Evolutionary conservation across 352 stramenopile species (phyloP), one percentile per base, ranked within the genome.

Genomic region (Globisporangium perplexum): DNA sequence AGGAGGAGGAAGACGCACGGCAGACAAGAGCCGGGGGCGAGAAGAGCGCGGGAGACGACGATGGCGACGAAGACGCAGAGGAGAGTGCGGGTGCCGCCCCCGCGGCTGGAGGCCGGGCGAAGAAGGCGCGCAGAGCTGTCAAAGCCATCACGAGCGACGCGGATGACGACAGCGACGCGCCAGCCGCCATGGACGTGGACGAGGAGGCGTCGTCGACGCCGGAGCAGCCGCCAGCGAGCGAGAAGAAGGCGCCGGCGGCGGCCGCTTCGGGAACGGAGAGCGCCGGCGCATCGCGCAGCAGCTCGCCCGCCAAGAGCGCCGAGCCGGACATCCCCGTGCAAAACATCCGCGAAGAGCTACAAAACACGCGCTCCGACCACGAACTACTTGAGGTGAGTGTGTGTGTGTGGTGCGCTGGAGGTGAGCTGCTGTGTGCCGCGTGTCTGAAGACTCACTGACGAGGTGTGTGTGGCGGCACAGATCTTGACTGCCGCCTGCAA

Each of bases 401-500:
- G 31, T 42, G 36, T 1, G 22, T 42, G 18, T 23, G 4, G 7
- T 52, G n/a, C 28, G 44, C 24, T 58, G 17, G 47, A n/a, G 15
- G 0, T 18, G 8, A 31, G 4, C 1, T 45, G 20, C 47, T 33
- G 42, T 20, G n/a, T n/a, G n/a, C n/a, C n/a, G n/a, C n/a, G n/a
- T n/a, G n/a, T n/a, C 10, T 2, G 46, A 7, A 22, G 12, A 2
- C 12, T 26, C 12, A 33, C n/a, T 49, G 14, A 38, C 23, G 23
- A 22, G 15, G 18, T 14, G 5, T 26, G 4, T 54, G 10, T 55
- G 26, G 7, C 18, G 6, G 8, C 18, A 3, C 15, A 88, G 74
- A 53, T 86, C 28, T 18, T 91, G 39, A 85, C 73, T 15, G 57
- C 72, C 23, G 54, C 65, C 3, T 88, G 75, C 45, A 71, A 68